Evolutionary conservation across 192 early-diverging fungal genomes (phyloP).

Genomic region (Coemansia sp.): DNA sequence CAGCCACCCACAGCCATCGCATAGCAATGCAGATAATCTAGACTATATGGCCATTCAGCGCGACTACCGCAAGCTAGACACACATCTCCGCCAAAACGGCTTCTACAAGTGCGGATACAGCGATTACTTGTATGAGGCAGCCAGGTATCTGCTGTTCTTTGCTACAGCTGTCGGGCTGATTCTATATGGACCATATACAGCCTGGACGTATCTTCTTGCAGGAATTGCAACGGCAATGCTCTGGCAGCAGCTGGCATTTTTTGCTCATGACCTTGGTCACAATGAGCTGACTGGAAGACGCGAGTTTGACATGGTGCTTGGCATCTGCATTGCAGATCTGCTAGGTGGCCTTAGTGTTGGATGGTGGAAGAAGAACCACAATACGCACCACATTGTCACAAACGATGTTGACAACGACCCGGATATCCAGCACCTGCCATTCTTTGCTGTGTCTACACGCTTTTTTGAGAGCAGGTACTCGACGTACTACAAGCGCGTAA

Average conservation of each 20-base stretch:
- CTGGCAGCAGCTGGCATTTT: slow-evolving; percentile 92
- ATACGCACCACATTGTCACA: slow-evolving; percentile 96
- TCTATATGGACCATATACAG: slow-evolving; percentile 23
- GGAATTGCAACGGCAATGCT: slow-evolving; percentile 64
- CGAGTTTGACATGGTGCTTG: slow-evolving; percentile 73
- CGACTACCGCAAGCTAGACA: slow-evolving; percentile 68
- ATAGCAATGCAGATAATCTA: slow-evolving; percentile 9
- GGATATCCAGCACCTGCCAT: slow-evolving; percentile 97
- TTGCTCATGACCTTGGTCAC: slow-evolving; percentile 97
- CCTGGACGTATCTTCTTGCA: slow-evolving; percentile 42
- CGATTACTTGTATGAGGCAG: slow-evolving; percentile 54
- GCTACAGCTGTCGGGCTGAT: slow-evolving; percentile 25
- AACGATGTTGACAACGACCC: slow-evolving; percentile 95
- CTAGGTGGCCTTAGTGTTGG: slow-evolving; percentile 86
- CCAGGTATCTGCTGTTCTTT: slow-evolving; percentile 43
- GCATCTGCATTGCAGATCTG: slow-evolving; percentile 77
- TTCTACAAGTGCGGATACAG: slow-evolving; percentile 63
- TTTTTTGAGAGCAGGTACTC: slow-evolving; percentile 85
- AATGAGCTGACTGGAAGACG: slow-evolving; percentile 78
- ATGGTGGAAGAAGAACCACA: slow-evolving; percentile 98
- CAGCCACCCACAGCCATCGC: slow-evolving; percentile 18
- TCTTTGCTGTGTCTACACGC: slow-evolving; percentile 81
- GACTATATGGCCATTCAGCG: slow-evolving; percentile 52
- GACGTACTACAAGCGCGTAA: slow-evolving; percentile 78
- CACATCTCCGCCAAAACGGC: slow-evolving; percentile 58